Evolutionary conservation across 306 rosid genomes (phyloP).

Genomic region (Lupinus albus): DNA sequence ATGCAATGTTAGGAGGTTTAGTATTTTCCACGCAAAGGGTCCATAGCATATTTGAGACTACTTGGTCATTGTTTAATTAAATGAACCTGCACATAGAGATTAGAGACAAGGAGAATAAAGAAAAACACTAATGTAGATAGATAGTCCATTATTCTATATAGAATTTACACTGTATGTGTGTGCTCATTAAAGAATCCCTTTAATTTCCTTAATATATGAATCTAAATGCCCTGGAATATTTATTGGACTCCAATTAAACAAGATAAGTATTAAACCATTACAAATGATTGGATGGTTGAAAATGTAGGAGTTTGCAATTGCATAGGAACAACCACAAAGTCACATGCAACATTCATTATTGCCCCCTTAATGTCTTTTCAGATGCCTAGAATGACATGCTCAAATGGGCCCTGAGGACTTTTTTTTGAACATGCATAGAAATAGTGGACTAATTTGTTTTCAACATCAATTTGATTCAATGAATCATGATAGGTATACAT

Average conservation of each 20-base stretch:
- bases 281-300: neutral
- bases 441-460: neutral
- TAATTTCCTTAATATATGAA: too few relatives aligned
- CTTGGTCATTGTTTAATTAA: too few relatives aligned
- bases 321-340: too few relatives aligned
- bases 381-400: neutral
- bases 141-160: constrained; percentile 34
- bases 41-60: too few relatives aligned
- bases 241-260: constrained; percentile 8
- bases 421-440: neutral
- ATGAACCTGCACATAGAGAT: too few relatives aligned
- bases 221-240: constrained; percentile 4
- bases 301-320: too few relatives aligned
- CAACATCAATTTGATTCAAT: constrained; percentile 26
- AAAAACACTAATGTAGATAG: neutral
- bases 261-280: constrained; percentile 24
- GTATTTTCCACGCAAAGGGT: too few relatives aligned
- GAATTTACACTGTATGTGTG: constrained; percentile 27
- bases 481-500: constrained; percentile 18
- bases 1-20: too few relatives aligned
- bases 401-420: neutral
- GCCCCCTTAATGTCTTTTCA: too few relatives aligned
- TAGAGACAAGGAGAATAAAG: neutral
- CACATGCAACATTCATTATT: too few relatives aligned
- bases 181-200: too few relatives aligned